A percentile compares a stretch with the other conserved stretches of the same genome.
Conservation (phyloP, 768 basidiomycete genomes). For the Fibroporia radiculosa region DNA sequence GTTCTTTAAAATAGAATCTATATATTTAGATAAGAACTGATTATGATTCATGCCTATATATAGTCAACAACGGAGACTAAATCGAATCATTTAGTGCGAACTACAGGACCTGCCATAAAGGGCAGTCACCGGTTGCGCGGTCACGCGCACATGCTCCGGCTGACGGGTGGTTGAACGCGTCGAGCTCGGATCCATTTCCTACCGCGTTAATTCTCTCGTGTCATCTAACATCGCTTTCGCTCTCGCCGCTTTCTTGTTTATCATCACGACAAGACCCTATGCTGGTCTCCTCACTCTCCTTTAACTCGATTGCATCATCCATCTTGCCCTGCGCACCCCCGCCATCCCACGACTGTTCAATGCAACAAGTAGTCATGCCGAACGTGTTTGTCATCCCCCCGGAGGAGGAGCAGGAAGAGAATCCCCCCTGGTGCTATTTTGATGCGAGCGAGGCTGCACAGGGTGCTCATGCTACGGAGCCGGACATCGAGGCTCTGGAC, state of each 20-base stretch:
- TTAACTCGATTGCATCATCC: conserved; percentile 12
- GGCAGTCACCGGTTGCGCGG: neutral
- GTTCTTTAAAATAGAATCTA: too few relatives aligned
- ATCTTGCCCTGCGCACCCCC: conserved; percentile 16
- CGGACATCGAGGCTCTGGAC: conserved; percentile 24
- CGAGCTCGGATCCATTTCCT: conserved; percentile 1
- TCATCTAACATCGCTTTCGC: neutral
- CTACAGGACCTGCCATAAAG: neutral
- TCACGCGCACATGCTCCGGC: conserved; percentile 1
- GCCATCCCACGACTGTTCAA: conserved; percentile 21
- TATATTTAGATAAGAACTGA: too few relatives aligned
- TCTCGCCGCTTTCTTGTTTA: neutral
- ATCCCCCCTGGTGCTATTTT: conserved; percentile 27
- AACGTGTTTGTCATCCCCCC: conserved; percentile 30
- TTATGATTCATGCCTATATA: too few relatives aligned
- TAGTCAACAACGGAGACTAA: too few relatives aligned
- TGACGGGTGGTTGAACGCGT: conserved; percentile 4
- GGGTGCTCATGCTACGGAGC: conserved; percentile 15
- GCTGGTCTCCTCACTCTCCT: conserved; percentile 22
- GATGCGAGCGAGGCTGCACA: conserved; percentile 21
- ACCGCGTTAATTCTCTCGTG: neutral
- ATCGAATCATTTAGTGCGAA: neutral
- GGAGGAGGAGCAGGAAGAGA: conserved; percentile 28
- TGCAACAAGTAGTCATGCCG: conserved; percentile 19
- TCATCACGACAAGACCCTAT: conserved; percentile 7